phyloP scores from a whole-genome alignment of 306 rosid genomes.

The Quercus rubra region DNA sequence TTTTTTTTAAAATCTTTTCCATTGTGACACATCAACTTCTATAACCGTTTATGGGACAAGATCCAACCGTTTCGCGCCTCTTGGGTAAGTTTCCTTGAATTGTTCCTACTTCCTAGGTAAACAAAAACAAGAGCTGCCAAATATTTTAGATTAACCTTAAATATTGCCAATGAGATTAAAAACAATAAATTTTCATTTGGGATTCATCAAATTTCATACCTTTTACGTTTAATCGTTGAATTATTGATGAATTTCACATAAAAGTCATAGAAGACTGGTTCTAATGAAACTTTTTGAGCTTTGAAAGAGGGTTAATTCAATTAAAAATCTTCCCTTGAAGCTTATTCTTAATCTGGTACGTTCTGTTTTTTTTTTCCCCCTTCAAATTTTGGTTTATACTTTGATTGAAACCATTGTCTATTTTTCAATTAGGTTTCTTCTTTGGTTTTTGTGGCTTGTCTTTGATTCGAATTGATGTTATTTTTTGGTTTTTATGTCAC shows the following conservation, averaged over 20 bases:
- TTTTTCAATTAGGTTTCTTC: background rate
- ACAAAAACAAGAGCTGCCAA: background rate
- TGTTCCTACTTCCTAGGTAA: background rate
- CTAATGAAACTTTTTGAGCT: background rate
- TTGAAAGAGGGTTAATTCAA: background rate
- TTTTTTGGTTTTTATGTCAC: background rate
- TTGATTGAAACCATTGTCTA: background rate
- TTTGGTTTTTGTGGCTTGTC: background rate
- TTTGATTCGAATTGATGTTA: background rate
- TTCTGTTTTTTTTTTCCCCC: too few species aligned
- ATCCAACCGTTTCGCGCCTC: conserved; percentile 33
- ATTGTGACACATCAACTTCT: conserved; percentile 15
- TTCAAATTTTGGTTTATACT: background rate
- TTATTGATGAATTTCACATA: background rate
- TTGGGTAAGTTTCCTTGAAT: conserved; percentile 13
- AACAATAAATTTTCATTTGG: background rate
- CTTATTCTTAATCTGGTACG: background rate
- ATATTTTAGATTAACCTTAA: background rate
- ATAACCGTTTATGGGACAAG: conserved; percentile 31
- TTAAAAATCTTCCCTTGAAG: background rate
- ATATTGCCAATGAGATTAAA: background rate
- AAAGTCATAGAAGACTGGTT: background rate
- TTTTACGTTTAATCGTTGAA: background rate
- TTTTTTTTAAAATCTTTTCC: background rate
- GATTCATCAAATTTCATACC: background rate